These are phyloP conservation scores for Epichloe typhina DNA, from an alignment of 2,329 filamentous ascomycete genomes.

Conservation along the genomic window DNA sequence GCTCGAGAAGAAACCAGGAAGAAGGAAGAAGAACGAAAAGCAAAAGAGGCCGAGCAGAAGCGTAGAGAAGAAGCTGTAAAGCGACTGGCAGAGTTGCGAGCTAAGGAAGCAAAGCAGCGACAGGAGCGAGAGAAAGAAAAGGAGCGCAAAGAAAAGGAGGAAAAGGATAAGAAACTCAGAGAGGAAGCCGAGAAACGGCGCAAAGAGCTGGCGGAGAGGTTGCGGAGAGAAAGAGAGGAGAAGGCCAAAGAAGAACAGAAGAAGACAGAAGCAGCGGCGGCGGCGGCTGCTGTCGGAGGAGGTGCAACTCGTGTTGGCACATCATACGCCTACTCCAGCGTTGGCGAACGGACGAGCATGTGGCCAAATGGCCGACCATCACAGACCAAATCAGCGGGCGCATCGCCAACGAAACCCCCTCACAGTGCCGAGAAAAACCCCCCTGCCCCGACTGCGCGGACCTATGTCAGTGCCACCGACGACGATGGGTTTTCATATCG, in stretches of 20 bases:
- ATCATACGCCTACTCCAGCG: conserved; percentile 50
- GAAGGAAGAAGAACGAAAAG: conserved; percentile 50
- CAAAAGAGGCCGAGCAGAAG: conserved; percentile 47
- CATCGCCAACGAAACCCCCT: conserved; percentile 14
- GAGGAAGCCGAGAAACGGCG: conserved; percentile 21
- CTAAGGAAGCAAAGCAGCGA: conserved; percentile 39
- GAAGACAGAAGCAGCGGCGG: conserved; percentile 23
- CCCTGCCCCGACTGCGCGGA: conserved; percentile 41
- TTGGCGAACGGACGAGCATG: conserved; percentile 56
- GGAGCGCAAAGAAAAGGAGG: conserved; percentile 24
- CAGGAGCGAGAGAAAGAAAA: conserved; percentile 28
- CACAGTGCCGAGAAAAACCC: conserved; percentile 26
- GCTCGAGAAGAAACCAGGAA: conserved; percentile 53
- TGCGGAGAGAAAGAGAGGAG: conserved; percentile 15
- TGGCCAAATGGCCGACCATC: conserved; percentile 47
- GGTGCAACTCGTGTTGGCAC: conserved; percentile 29
- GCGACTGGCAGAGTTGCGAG: conserved; percentile 39
- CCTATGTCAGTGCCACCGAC: conserved; percentile 42
- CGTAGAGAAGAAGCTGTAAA: conserved; percentile 42
- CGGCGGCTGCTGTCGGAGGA: conserved; percentile 17
- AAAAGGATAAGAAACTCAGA: conserved; percentile 20
- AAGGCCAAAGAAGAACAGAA: conserved; percentile 28
- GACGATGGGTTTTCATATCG: conserved; percentile 61
- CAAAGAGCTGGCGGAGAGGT: conserved; percentile 13
- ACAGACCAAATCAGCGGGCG: conserved; percentile 13